Base-by-base conservation (phyloP, 495 filamentous ascomycete genomes). In the Podospora pseudocomata region DNA sequence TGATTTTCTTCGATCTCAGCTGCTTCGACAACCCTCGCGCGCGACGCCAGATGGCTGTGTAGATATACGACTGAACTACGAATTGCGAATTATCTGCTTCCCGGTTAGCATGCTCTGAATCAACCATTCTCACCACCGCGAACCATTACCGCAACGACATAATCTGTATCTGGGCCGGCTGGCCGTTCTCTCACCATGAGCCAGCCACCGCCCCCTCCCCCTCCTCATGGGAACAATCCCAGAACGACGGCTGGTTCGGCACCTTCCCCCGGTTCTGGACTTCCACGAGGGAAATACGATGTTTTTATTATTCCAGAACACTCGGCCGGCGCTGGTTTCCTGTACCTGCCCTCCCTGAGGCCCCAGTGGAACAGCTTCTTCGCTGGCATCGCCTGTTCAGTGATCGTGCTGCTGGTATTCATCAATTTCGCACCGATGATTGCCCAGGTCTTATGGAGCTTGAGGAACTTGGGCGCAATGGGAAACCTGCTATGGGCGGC, bases 261-360 rank as follows among this genome's bases (percentile, higher is more conserved):
- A 39, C 34, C 34, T 39, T 13, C 39, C 39, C 2, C 39, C 13
- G 58, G 75, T 61, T 81, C 81, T 56, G 90, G 88, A 65, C 83
- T 96, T 2, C 93, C 92, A 0, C 79, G 87, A 0, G 92, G 93
- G 32, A 93, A 93, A 75, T 98, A 96, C 81, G 94, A 98, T 79
- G 96, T 97, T 79, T 97, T 97, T 80, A 89, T 99, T 72, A 93
- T 99, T 67, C 94, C 95, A 3, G 91, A 91, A n/a, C 92, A 97
- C 74, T 93, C 93, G 9, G 86, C 94, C 15, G 95, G 95, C 67
- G 86, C 87, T 0, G 95, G 95, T 13, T 97, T 99, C 76, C 81
- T 99, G 11, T 99, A 99, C 78, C 87, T 99, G 26, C 95, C 95
- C 0, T 97, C 92, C 0, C 77, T 99, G 32, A 85, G 90, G 73